These are phyloP conservation scores for Linnemannia zychae DNA, from an alignment of 192 early-diverging fungal genomes.

Conservation along the genomic window DNA sequence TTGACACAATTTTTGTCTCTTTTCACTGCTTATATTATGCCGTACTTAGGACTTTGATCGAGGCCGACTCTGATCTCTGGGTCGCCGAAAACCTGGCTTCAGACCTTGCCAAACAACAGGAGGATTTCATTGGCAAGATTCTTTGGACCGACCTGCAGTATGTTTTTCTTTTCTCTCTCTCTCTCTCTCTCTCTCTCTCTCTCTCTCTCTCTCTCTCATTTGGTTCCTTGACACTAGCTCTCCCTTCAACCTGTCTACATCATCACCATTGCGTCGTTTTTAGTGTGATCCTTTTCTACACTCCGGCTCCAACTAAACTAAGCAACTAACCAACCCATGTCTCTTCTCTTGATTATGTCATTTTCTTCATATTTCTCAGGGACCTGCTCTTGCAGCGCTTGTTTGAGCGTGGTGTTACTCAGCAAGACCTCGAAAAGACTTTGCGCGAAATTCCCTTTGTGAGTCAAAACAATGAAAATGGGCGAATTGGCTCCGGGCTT, in stretches of 20 bases:
- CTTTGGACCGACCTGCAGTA: conserved; percentile 81
- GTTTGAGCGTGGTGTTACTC: conserved; percentile 54
- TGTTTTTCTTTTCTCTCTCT: not conserved
- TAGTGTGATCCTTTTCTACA: not conserved
- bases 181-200: not conserved
- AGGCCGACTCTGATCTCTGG: conserved; percentile 72
- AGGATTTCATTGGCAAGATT: conserved; percentile 10
- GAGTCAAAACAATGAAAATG: conserved; percentile 8
- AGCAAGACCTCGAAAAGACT: conserved; percentile 42
- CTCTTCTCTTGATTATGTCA: not conserved
- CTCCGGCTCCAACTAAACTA: not conserved
- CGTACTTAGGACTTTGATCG: conserved; percentile 70
- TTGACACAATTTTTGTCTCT: not conserved
- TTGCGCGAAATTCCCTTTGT: conserved; percentile 60
- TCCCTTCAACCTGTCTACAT: not conserved
- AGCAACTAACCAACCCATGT: not conserved
- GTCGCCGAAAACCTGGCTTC: conserved; percentile 55
- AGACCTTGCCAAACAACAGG: conserved; percentile 50
- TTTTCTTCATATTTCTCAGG: conserved; percentile 35
- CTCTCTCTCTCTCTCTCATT: not conserved
- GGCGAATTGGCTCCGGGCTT: not conserved
- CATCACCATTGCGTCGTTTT: not conserved
- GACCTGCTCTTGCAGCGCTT: conserved; percentile 44
- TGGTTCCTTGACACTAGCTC: not conserved
- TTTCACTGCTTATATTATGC: not conserved